Evolutionary conservation across 148 eudicot genomes (phyloP).

Genomic region (Nepenthes mirabilis): DNA sequence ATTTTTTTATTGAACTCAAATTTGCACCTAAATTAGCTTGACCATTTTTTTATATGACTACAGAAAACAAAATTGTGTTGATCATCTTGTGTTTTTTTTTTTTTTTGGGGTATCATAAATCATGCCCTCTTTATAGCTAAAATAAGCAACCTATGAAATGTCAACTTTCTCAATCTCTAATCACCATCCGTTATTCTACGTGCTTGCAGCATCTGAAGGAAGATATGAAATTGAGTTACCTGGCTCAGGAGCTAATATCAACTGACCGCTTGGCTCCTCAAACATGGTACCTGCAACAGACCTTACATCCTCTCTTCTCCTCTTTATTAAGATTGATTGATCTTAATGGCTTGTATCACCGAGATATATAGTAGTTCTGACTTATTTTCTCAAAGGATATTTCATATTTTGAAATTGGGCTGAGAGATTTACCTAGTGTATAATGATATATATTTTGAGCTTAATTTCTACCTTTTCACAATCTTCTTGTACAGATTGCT

Average conservation of each 20-base stretch:
- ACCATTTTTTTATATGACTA: too few relatives aligned
- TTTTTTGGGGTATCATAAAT: not conserved
- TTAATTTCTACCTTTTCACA: conserved; percentile 4
- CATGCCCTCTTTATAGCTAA: not conserved
- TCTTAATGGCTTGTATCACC: not conserved
- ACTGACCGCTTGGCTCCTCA: conserved; percentile 96
- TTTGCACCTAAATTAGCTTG: too few relatives aligned
- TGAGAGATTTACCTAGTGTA: not conserved
- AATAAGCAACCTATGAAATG: too few relatives aligned
- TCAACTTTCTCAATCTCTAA: too few relatives aligned
- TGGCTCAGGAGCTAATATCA: conserved; percentile 91
- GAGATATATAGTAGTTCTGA: too few relatives aligned
- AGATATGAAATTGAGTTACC: conserved; percentile 95
- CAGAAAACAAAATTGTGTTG: too few relatives aligned
- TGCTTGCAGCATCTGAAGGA: conserved; percentile 75
- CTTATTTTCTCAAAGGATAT: not conserved
- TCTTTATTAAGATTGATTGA: not conserved
- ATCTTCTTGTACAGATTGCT: not conserved
- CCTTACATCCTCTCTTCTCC: not conserved
- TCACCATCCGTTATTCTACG: not conserved
- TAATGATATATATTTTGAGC: not conserved
- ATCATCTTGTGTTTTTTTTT: not conserved
- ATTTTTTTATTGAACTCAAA: too few relatives aligned
- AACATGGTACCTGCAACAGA: conserved; percentile 52
- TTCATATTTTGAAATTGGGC: too few relatives aligned